Evolutionary conservation across 1,284 basidiomycete species (phyloP).

Genomic region (Pyrrhoderma noxium): DNA sequence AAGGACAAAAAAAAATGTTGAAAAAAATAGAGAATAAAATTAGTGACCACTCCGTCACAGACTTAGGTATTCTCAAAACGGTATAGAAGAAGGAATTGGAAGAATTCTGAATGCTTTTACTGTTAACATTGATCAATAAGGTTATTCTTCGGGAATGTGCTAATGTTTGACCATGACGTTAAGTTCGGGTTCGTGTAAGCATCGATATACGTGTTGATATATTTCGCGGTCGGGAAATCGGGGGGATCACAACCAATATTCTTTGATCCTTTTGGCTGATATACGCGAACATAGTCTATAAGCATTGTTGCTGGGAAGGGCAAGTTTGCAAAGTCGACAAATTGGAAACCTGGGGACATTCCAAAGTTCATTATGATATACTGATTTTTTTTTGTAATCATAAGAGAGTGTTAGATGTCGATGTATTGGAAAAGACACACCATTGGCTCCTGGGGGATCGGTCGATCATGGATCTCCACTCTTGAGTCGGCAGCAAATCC

Average conservation of each 20-base stretch:
- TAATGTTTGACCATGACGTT: constrained; percentile 40
- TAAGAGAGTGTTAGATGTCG: no score
- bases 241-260: constrained; percentile 68
- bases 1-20: no score
- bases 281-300: constrained; percentile 68
- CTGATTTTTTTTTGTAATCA: no score
- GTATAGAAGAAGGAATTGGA: no score
- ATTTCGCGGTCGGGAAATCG: constrained; percentile 56
- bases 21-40: no score
- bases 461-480: constrained; percentile 52
- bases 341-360: constrained; percentile 48
- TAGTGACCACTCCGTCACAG: no score
- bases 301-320: constrained; percentile 56
- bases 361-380: constrained; percentile 49
- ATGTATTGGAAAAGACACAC: no score
- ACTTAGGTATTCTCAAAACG: no score
- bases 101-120: no score
- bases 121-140: constrained; percentile 45
- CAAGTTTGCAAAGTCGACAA: constrained; percentile 48
- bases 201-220: constrained; percentile 39
- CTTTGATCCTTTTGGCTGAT: constrained; percentile 46
- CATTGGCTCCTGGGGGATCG: constrained; percentile 69
- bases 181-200: constrained; percentile 36
- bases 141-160: constrained; percentile 48
- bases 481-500: constrained; percentile 54